Conservation (phyloP, 352 stramenopile genomes). For the Pythium sukuiense region DNA sequence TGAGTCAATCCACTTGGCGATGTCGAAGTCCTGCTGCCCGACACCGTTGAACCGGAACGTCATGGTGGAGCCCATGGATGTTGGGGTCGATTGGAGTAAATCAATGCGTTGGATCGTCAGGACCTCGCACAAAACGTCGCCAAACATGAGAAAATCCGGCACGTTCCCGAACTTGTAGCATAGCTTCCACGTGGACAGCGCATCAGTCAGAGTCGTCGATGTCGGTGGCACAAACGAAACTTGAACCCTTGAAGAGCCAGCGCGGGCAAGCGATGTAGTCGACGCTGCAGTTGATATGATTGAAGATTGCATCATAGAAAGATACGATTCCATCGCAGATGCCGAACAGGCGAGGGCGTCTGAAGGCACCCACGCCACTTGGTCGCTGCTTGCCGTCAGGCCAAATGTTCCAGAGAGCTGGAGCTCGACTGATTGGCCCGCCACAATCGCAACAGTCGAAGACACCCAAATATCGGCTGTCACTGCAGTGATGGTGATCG, state of each 20-base stretch:
- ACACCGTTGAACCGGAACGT: conserved; percentile 61
- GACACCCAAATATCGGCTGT: conserved; percentile 59
- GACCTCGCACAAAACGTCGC: conserved; percentile 55
- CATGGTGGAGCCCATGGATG: conserved; percentile 41
- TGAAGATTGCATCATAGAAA: conserved; percentile 40
- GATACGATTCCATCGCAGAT: conserved; percentile 33
- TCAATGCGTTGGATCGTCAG: conserved; percentile 49
- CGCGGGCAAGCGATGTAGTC: conserved; percentile 33
- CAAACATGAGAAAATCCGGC: conserved; percentile 54
- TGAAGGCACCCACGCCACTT: conserved; percentile 62
- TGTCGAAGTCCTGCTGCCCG: conserved; percentile 61
- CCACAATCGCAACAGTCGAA: conserved; percentile 47
- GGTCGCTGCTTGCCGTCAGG: conserved; percentile 50
- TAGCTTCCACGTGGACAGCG: conserved; percentile 60
- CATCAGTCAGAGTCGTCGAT: conserved; percentile 13
- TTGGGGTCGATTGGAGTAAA: conserved; percentile 35
- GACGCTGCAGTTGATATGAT: conserved; percentile 35
- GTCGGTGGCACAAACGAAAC: conserved; percentile 41
- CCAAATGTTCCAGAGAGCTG: conserved; percentile 57
- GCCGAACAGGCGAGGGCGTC: conserved; percentile 41
- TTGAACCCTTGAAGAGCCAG: conserved; percentile 35
- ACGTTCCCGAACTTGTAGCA: conserved; percentile 71
- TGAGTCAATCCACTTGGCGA: conserved; percentile 53
- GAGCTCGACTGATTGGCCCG: conserved; percentile 39
- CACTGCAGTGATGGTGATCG: conserved; percentile 35